These are phyloP conservation scores for Xylaria longipes DNA, from an alignment of 495 filamentous ascomycete species.

Conservation along the genomic window DNA sequence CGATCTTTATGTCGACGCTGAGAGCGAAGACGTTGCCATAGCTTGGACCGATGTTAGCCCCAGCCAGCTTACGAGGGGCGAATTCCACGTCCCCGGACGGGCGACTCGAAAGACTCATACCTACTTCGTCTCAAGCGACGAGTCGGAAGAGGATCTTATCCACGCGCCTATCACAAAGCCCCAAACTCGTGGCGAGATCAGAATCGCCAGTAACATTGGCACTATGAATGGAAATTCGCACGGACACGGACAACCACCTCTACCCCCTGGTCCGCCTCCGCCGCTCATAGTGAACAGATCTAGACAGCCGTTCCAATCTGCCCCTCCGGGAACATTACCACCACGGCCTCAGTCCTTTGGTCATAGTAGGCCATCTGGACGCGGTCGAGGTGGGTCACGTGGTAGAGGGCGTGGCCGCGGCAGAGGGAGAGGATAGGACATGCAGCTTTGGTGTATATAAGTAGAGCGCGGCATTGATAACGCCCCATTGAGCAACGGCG, in stretches of 20 bases:
- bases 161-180: slow-evolving; percentile 41
- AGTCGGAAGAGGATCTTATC: slow-evolving; percentile 51
- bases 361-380: slow-evolving; percentile 18
- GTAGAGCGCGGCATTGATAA: neutral
- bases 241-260: slow-evolving; percentile 29
- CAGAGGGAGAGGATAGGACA: slow-evolving; percentile 31
- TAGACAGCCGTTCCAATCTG: slow-evolving; percentile 26
- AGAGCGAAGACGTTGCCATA: slow-evolving; percentile 40
- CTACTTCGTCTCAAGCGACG: slow-evolving; percentile 49
- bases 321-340: slow-evolving; percentile 31
- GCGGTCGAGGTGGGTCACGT: slow-evolving; percentile 26
- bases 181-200: slow-evolving; percentile 36
- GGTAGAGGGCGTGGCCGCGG: slow-evolving; percentile 37
- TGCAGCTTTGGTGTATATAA: neutral
- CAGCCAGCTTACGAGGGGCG: slow-evolving; percentile 2
- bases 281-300: slow-evolving; percentile 11
- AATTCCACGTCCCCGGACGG: slow-evolving; percentile 45
- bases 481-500: neutral
- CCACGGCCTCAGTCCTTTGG: slow-evolving; percentile 28
- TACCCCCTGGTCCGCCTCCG: slow-evolving; percentile 38
- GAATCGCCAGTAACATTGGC: slow-evolving; percentile 39
- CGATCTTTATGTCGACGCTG: slow-evolving; percentile 45
- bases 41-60: slow-evolving; percentile 28
- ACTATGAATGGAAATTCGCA: slow-evolving; percentile 15
- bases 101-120: slow-evolving; percentile 48